Percentiles rank a stretch among this genome's conserved stretches.
These are phyloP conservation scores for Nannizzia gypsea DNA, from an alignment of 2,329 filamentous ascomycete genomes.

Conservation along the genomic window DNA sequence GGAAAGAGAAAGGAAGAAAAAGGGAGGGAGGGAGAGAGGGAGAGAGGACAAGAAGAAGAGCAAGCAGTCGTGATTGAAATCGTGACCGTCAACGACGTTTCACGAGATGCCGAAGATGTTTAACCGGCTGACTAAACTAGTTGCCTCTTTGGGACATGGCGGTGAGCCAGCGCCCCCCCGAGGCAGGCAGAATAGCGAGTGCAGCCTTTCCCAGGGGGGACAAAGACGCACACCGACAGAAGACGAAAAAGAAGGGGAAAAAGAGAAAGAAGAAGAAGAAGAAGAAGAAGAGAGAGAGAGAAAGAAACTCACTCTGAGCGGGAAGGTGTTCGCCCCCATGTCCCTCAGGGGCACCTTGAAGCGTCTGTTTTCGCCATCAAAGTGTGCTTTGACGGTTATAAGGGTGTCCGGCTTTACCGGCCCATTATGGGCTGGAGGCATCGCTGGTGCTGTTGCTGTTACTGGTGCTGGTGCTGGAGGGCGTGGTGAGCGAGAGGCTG, in stretches of 20 bases:
- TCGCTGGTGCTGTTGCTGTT: not conserved
- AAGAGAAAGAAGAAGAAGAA: conserved; percentile 4
- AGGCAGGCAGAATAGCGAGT: not conserved
- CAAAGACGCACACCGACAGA: not conserved
- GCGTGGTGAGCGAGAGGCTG: too few species aligned
- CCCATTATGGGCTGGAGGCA: conserved; percentile 20
- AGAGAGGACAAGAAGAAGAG: too few species aligned
- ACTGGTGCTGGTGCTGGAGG: too few species aligned
- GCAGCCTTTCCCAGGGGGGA: too few species aligned
- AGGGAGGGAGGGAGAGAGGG: too few species aligned
- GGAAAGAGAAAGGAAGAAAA: too few species aligned
- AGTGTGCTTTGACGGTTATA: conserved; percentile 75
- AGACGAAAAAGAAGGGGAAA: not conserved
- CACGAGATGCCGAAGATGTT: too few species aligned
- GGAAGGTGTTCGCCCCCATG: conserved; percentile 60
- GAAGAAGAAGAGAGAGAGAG: conserved; percentile 1
- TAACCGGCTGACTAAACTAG: not conserved
- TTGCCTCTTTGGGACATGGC: not conserved
- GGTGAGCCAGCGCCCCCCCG: conserved; percentile 13
- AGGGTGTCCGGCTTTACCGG: conserved; percentile 54
- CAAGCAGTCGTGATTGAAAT: too few species aligned
- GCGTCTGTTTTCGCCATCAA: conserved; percentile 63
- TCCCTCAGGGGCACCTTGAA: conserved; percentile 86
- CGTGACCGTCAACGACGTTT: too few species aligned
- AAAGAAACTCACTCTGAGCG: conserved; percentile 62